Evolutionary conservation across 176 grass and related monocot species (phyloP), one percentile per base, ranked within the genome.

Genomic region (Phoenix roebelenii): DNA sequence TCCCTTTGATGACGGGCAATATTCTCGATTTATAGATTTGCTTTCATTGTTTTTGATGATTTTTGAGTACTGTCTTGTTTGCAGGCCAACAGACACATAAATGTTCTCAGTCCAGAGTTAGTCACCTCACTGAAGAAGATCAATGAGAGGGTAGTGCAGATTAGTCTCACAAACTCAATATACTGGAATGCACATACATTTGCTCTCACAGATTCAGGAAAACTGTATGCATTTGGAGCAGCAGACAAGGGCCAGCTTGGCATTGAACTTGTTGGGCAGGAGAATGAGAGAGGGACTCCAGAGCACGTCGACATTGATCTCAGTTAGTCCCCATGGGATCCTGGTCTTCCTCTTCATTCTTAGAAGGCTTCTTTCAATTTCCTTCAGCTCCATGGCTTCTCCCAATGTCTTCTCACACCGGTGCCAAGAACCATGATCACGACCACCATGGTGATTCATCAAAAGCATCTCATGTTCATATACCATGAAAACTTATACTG

Each of bases 121-220:
- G 85, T 95, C 23, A 85, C 79, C 61, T 95, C 90, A 51, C 74
- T 95, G 58, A 83, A 89, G 77, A 86, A 65, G 62, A 23, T 57
- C 64, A 61, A 20, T 59, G 19, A 76, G 44, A 82, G 53, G 73
- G 68, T 71, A 0, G 73, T 66, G 32, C 73, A 76, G 66, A 61
- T 82, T 32, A 0, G 4, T 5, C 15, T 89, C 32, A 89, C 79
- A 20, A 89, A 95, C 57, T 95, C 90, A 2, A 86, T 89, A 68
- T 89, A 95, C 52, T 89, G 85, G 85, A 95, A 95, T 59, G 90
- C 85, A 15, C 90, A 95, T 75, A 95, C 90, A 68, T 89, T 95
- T 39, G 90, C 90, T 64, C 71, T 95, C 17, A 89, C 85, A 28
- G 79, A 95, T 65, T 83, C 85, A 10, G 90, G 85, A 15, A 89